These are phyloP conservation scores for Parathielavia hyrcaniae DNA, from an alignment of 495 filamentous ascomycete species.

Conservation along the genomic window DNA sequence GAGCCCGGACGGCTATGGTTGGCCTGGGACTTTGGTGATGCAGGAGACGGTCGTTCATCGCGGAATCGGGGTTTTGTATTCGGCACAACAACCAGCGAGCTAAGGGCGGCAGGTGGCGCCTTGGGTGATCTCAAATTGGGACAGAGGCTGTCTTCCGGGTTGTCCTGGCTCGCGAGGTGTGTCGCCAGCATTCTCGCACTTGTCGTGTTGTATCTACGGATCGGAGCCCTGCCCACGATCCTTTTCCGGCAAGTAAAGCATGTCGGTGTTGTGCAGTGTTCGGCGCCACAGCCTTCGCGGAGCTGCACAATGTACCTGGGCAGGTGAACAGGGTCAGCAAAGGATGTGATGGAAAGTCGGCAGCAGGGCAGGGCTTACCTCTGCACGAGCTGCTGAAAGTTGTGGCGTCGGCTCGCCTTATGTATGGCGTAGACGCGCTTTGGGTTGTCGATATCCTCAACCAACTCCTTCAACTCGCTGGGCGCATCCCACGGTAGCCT, in stretches of 20 bases:
- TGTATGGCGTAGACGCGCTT: conserved; percentile 48
- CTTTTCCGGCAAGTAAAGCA: conserved; percentile 74
- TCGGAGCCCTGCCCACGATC: conserved; percentile 56
- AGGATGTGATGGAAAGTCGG: background rate
- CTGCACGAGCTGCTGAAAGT: conserved; percentile 50
- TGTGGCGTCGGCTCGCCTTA: conserved; percentile 46
- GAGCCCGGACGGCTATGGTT: conserved; percentile 2
- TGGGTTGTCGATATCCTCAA: conserved; percentile 48
- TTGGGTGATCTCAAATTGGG: conserved; percentile 42
- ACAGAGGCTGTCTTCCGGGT: conserved; percentile 70
- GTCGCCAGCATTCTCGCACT: conserved; percentile 72
- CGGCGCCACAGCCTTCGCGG: conserved; percentile 68
- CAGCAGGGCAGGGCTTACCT: conserved; percentile 36
- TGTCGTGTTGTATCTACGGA: conserved; percentile 63
- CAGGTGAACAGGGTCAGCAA: conserved; percentile 13
- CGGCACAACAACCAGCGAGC: conserved; percentile 35
- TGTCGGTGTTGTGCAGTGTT: conserved; percentile 65
- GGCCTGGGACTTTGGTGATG: conserved; percentile 11
- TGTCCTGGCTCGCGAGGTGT: conserved; percentile 70
- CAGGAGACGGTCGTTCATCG: conserved; percentile 13
- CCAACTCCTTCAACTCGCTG: conserved; percentile 43
- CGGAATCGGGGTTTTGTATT: conserved; percentile 23
- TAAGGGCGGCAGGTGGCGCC: conserved; percentile 35
- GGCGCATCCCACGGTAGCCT: conserved; percentile 49
- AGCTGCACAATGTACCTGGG: conserved; percentile 77